Conservation (phyloP, 192 early-diverging fungal species). For the Backusella luteola region DNA sequence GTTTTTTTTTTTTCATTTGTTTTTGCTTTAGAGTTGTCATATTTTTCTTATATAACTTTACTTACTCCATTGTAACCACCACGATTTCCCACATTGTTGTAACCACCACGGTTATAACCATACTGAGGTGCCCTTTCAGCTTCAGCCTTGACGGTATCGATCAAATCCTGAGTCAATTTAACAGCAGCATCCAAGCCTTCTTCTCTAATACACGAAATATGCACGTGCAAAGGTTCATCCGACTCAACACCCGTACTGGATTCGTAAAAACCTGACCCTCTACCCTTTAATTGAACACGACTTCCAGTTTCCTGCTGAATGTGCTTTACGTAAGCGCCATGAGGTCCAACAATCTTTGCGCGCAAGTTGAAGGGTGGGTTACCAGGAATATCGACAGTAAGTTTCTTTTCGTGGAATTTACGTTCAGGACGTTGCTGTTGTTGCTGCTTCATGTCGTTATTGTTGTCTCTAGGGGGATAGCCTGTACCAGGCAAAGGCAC, state of each 20-base stretch:
- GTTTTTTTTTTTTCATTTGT: not conserved
- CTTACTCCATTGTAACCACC: conserved; percentile 22
- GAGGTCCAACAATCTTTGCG: conserved; percentile 85
- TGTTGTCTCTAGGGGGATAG: conserved; percentile 10
- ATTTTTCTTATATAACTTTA: conserved; percentile 9
- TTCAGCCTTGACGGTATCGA: conserved; percentile 76
- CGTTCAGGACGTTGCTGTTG: conserved; percentile 22
- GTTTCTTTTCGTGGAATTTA: conserved; percentile 60
- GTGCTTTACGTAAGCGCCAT: conserved; percentile 80
- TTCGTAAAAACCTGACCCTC: conserved; percentile 82
- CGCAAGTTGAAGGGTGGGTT: conserved; percentile 78
- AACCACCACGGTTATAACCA: conserved; percentile 32
- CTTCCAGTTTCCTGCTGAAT: conserved; percentile 79
- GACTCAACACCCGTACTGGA: conserved; percentile 57
- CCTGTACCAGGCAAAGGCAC: conserved; percentile 30
- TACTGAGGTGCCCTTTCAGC: conserved; percentile 48
- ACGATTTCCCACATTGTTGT: not conserved
- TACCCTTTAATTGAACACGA: conserved; percentile 79
- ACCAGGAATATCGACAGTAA: conserved; percentile 73
- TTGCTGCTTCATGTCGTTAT: not conserved
- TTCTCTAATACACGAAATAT: conserved; percentile 68
- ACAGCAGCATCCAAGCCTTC: conserved; percentile 69
- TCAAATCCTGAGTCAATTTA: conserved; percentile 69
- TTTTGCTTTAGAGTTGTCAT: not conserved
- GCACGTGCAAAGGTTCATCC: conserved; percentile 78